Percentiles rank a stretch among this genome's conserved stretches.
Evolutionary conservation across 257 asterid genomes (phyloP).

Genomic region (Mitragyna speciosa): DNA sequence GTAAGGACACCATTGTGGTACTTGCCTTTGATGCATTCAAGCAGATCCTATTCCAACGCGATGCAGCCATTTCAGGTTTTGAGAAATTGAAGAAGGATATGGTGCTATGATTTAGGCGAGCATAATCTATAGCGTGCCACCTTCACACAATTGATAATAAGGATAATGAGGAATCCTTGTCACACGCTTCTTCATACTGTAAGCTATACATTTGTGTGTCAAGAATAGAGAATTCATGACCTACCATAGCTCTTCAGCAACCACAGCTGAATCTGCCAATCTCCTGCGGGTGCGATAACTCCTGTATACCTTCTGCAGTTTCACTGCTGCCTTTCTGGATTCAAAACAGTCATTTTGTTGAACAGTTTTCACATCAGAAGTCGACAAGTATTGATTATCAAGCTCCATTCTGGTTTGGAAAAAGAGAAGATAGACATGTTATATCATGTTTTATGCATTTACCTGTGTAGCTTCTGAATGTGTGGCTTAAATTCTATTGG

Average conservation of each 20-base stretch:
- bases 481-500: neutral
- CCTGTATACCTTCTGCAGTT: constrained; percentile 37
- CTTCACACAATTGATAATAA: neutral
- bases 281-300: constrained; percentile 40
- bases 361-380: neutral
- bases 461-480: neutral
- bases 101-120: neutral
- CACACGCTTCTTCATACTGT: neutral
- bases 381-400: neutral
- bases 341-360: constrained; percentile 11
- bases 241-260: constrained; percentile 39
- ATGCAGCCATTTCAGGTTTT: constrained; percentile 32
- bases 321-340: constrained; percentile 23
- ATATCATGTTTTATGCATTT: neutral
- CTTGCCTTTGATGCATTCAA: constrained; percentile 32
- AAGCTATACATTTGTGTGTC: constrained; percentile 1
- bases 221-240: neutral
- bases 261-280: constrained; percentile 38
- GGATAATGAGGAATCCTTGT: neutral
- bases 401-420: constrained; percentile 5
- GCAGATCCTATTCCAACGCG: constrained; percentile 32
- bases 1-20: neutral
- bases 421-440: neutral
- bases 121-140: neutral
- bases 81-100: constrained; percentile 28